Conservation (phyloP, 192 early-diverging fungal species). For the Coemansia sp. region DNA sequence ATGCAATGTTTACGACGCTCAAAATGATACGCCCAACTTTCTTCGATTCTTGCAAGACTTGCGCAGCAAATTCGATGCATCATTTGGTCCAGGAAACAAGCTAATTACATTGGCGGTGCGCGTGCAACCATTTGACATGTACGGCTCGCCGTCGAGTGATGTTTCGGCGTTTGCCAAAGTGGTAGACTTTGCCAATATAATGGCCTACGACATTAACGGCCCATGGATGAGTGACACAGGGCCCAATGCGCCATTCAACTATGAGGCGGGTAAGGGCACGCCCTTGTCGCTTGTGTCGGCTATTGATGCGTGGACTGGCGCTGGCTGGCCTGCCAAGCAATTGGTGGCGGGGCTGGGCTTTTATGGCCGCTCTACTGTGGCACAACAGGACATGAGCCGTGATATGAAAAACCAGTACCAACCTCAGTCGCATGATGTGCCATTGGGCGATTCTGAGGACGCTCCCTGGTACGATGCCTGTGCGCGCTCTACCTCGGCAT, state of each 20-base stretch:
- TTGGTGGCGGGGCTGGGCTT: slow-evolving; percentile 63
- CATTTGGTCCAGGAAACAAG: slow-evolving; percentile 46
- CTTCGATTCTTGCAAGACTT: slow-evolving; percentile 59
- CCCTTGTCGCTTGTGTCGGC: slow-evolving; percentile 52
- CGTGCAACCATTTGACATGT: slow-evolving; percentile 57
- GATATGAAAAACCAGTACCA: slow-evolving; percentile 33
- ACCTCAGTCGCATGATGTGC: slow-evolving; percentile 13
- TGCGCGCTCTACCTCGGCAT: slow-evolving; percentile 40
- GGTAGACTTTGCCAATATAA: slow-evolving; percentile 63
- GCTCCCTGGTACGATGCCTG: slow-evolving; percentile 58
- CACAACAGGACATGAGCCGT: slow-evolving; percentile 34
- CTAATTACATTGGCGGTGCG: slow-evolving; percentile 64
- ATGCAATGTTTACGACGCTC: slow-evolving; percentile 42
- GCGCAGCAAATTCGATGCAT: slow-evolving; percentile 47
- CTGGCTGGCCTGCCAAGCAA: slow-evolving; percentile 60
- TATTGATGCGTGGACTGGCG: slow-evolving; percentile 57
- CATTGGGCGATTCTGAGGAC: slow-evolving; percentile 57
- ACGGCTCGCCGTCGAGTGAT: slow-evolving; percentile 44
- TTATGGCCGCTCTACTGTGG: slow-evolving; percentile 56
- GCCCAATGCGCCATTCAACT: slow-evolving; percentile 60
- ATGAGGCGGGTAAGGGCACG: slow-evolving; percentile 23
- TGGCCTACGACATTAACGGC: slow-evolving; percentile 65
- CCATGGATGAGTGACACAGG: slow-evolving; percentile 56
- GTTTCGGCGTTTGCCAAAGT: slow-evolving; percentile 61
- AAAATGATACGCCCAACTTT: slow-evolving; percentile 64